A percentile compares a stretch with the other conserved stretches of the same genome.
Conservation (phyloP, 140 eudicot species). For the Erigeron philadelphicus region DNA sequence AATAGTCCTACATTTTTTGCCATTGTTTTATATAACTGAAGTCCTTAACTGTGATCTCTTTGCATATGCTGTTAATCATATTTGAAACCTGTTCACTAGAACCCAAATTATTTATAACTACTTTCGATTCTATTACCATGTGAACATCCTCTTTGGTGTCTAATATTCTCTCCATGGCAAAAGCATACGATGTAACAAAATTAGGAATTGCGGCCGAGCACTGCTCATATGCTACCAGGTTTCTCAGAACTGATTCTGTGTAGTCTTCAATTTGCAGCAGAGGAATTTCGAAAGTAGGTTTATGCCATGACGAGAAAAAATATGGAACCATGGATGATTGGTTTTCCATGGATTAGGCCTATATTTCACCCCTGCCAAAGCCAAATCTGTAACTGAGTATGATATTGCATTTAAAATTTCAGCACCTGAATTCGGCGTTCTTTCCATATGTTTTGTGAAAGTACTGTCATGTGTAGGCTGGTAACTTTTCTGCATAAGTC, state of each 20-base stretch:
- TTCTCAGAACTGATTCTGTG: slow-evolving; percentile 25
- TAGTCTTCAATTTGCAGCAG: slow-evolving; percentile 1
- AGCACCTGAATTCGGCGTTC: background rate
- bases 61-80: slow-evolving; percentile 27
- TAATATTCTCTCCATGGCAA: slow-evolving; percentile 23
- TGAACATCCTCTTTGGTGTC: slow-evolving; percentile 24
- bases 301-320: slow-evolving; percentile 5
- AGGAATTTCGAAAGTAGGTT: slow-evolving; percentile 22
- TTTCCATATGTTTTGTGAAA: background rate
- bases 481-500: slow-evolving; percentile 16
- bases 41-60: slow-evolving; percentile 12
- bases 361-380: slow-evolving; percentile 25
- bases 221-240: slow-evolving; percentile 31
- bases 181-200: slow-evolving; percentile 24
- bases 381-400: slow-evolving; percentile 20
- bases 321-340: background rate
- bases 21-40: slow-evolving; percentile 14
- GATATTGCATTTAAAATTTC: background rate
- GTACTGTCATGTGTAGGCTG: background rate
- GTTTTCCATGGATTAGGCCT: slow-evolving; percentile 16
- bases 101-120: slow-evolving; percentile 19
- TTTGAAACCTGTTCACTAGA: slow-evolving; percentile 22
- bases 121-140: slow-evolving; percentile 14
- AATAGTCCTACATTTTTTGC: background rate
- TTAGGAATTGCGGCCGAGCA: background rate